Base-by-base conservation (phyloP, 2,329 filamentous ascomycete species). In the Xylariales sp. region DNA sequence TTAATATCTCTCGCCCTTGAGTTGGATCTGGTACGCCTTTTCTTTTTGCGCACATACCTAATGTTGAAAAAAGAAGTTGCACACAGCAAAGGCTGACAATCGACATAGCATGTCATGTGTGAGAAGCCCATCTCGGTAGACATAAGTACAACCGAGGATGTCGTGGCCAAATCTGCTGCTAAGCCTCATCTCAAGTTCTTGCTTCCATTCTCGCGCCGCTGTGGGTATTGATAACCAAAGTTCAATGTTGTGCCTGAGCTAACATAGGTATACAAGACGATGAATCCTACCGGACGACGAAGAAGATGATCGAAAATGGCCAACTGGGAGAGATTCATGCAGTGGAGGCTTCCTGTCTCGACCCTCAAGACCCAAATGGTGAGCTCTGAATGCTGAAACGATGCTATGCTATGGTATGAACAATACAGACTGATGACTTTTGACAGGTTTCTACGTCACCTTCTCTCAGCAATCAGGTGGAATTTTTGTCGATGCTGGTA, bases 151-250 rank as follows among this genome's bases (percentile, higher is more conserved):
- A 35, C 33, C 33, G 33, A 35, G 15, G 33, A 35, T 14, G 33
- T 35, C 21, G 33, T 35, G 19, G 15, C 33, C 19, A 35, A 35
- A n/a, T 35, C 33, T 27, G 33, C 21, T 15, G 15, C 33, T 21
- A 35, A 35, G 21, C 33, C 33, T 35, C 33, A 35, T 16, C 33
- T 35, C 21, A 35, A 35, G 14, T 35, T 35, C 14, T 35, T 35
- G 10, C 33, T 35, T n/a, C 33, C 33, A 13, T 35, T 35, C 20
- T 35, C 33, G 14, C 21, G 33, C 2, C 20, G 33, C 19, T 35
- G 33, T 35, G 5, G 27, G 33, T n/a, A 12, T 7, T 35, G n/a
- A 8, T 23, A 14, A 12, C 1, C 13, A 12, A 25, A 7, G n/a
- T 25, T 18, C 5, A 12, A 35, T 13, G 20, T 10, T 1, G 15